Base-by-base conservation (phyloP, 1,284 basidiomycete genomes). In the Malassezia nana region DNA sequence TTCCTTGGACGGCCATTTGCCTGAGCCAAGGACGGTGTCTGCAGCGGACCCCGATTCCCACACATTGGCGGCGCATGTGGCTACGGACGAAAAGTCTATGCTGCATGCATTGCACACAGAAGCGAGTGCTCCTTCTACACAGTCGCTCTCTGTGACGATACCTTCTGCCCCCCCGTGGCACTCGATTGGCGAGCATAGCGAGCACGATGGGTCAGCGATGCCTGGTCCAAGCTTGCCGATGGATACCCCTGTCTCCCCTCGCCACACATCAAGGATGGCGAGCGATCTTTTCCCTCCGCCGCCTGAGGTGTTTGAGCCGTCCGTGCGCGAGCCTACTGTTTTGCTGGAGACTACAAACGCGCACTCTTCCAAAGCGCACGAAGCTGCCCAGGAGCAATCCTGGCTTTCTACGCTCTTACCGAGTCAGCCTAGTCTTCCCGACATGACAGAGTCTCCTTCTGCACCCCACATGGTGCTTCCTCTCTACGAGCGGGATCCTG, bases 41-140 rank as follows among this genome's bases (percentile, higher is more conserved):
- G 5, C 12, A 3, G 2, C 24, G n/a, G 26, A 13, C 24, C 24
- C 22, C 20, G 40, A 47, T 35, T 25, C 45, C 22, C 20, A 18
- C 15, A 13, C 45, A 2, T 35, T 35, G 26, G 24, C 39, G 16
- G 52, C 52, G 15, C 54, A 56, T 24, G 24, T 56, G 25, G 48
- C 54, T 13, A 56, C 54, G 1, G 54, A 56, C 45, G 54, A 56
- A 12, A 56, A 56, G 41, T 16, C 48, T 3, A 28, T 26, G 2
- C 18, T 56, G 10, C n/a, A 32, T 6, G 54, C 48, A 8, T 35
- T 56, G 15, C 6, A 16, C 7, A 5, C 2, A 4, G 49, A 49
- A 9, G 26, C 32, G n/a, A 56, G 54, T 31, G 48, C 54, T 25
- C 54, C 54, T 9, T 1, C 20, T 35, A 3, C 20, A n/a, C 32